A percentile compares a stretch with the other conserved stretches of the same genome.
Evolutionary conservation across 495 filamentous ascomycete genomes (phyloP).

Genomic region (Daldinia vernicosa): DNA sequence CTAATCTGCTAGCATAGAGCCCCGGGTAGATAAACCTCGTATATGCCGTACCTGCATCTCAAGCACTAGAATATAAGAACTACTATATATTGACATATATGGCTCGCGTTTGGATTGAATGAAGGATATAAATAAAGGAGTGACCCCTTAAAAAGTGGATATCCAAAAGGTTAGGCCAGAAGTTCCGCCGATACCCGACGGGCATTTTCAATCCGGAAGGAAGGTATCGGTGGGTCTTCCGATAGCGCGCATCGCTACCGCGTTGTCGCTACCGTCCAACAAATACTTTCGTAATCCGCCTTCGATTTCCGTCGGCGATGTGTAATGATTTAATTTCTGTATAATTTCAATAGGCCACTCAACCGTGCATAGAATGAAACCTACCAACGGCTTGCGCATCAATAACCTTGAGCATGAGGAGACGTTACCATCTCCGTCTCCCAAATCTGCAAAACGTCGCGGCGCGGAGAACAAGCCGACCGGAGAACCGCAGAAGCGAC

Average conservation of each 20-base stretch:
- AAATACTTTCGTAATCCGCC: neutral
- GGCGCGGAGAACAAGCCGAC: slow-evolving; percentile 12
- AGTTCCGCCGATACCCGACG: slow-evolving; percentile 34
- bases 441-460: slow-evolving; percentile 18
- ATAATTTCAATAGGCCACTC: neutral
- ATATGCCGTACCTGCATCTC: too few species aligned
- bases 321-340: neutral
- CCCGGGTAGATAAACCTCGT: too few species aligned
- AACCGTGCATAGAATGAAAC: slow-evolving; percentile 2
- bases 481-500: slow-evolving; percentile 30
- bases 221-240: slow-evolving; percentile 5
- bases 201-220: slow-evolving; percentile 4
- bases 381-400: neutral
- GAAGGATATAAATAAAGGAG: slow-evolving; percentile 9
- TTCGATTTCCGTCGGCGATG: neutral
- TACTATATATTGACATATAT: too few species aligned
- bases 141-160: slow-evolving; percentile 19
- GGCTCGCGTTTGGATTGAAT: neutral
- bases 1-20: too few species aligned
- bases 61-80: too few species aligned
- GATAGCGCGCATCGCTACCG: neutral
- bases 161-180: neutral
- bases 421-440: neutral
- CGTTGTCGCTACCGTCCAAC: neutral
- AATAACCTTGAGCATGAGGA: neutral